Conservation (phyloP, 208 protist genomes). For the Porcisia deanei region DNA sequence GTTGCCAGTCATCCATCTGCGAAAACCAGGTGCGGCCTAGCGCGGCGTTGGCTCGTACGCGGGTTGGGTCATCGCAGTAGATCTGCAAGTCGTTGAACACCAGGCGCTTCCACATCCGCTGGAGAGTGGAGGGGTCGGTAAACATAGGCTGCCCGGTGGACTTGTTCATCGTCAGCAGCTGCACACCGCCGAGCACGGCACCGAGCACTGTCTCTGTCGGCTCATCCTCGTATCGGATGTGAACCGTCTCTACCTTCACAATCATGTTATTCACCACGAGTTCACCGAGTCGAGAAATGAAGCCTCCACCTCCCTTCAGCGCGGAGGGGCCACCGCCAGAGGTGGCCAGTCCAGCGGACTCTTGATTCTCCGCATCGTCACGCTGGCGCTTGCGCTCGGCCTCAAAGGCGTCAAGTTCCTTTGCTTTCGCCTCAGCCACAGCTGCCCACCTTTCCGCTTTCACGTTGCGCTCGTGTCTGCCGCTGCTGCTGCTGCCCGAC, state of each 20-base stretch:
- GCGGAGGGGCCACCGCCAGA: background rate
- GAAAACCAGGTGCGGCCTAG: constrained; percentile 44
- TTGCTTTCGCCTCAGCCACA: constrained; percentile 50
- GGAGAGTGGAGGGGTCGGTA: constrained; percentile 58
- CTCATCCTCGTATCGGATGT: constrained; percentile 87
- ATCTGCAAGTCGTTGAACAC: constrained; percentile 76
- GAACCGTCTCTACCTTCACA: constrained; percentile 75
- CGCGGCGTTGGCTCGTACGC: constrained; percentile 15
- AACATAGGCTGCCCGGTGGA: constrained; percentile 71
- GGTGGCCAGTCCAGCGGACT: constrained; percentile 1
- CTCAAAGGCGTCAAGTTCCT: constrained; percentile 73
- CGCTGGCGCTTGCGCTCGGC: constrained; percentile 55
- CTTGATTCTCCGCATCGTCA: constrained; percentile 32
- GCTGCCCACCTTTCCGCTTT: constrained; percentile 59
- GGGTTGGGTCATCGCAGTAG: constrained; percentile 82
- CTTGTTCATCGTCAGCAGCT: constrained; percentile 78
- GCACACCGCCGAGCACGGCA: constrained; percentile 70
- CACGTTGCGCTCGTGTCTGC: constrained; percentile 9
- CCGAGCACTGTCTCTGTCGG: constrained; percentile 59
- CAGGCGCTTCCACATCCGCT: constrained; percentile 72
- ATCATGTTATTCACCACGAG: constrained; percentile 90
- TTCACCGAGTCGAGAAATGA: constrained; percentile 79
- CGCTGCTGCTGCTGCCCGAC: background rate
- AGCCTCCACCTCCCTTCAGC: constrained; percentile 32
- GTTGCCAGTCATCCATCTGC: constrained; percentile 56